A percentile compares a stretch with the other conserved stretches of the same genome.
Evolutionary conservation across 768 basidiomycete genomes (phyloP).

Genomic region (Ephemerocybe angulata): DNA sequence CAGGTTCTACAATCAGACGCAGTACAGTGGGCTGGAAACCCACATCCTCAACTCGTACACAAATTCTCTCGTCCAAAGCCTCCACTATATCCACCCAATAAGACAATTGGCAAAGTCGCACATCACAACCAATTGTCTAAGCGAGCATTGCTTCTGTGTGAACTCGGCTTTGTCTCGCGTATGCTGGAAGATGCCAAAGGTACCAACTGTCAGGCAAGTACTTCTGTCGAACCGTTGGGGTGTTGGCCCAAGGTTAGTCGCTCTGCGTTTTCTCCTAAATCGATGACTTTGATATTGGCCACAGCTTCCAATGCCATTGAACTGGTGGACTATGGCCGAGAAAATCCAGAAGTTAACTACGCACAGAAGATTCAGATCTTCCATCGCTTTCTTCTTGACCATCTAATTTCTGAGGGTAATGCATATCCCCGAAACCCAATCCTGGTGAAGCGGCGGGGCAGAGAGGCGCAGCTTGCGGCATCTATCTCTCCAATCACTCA

Average conservation of each 20-base stretch:
- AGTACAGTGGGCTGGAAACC: constrained; percentile 90
- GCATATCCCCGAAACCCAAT: constrained; percentile 55
- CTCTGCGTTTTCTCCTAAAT: not conserved
- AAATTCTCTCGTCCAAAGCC: constrained; percentile 83
- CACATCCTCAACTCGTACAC: constrained; percentile 98
- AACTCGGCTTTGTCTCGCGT: constrained; percentile 88
- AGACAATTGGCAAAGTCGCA: constrained; percentile 85
- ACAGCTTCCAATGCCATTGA: constrained; percentile 76
- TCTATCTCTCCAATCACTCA: constrained; percentile 81
- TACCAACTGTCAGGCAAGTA: constrained; percentile 93
- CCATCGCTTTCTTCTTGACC: constrained; percentile 90
- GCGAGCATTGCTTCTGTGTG: constrained; percentile 94
- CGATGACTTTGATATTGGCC: not conserved
- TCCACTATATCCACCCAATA: constrained; percentile 80
- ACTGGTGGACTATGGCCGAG: constrained; percentile 83
- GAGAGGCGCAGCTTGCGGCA: constrained; percentile 10
- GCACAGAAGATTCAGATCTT: constrained; percentile 90
- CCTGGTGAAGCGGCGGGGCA: constrained; percentile 31
- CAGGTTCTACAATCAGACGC: constrained; percentile 92
- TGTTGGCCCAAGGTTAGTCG: constrained; percentile 73
- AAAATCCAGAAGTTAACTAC: constrained; percentile 71
- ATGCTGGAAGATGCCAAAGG: constrained; percentile 97
- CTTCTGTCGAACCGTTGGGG: constrained; percentile 91
- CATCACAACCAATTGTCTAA: constrained; percentile 80
- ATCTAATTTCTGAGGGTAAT: constrained; percentile 73